Evolutionary conservation across 2,329 filamentous ascomycete species (phyloP), one percentile per base, ranked within the genome.

Genomic region (Fusarium stilboides): DNA sequence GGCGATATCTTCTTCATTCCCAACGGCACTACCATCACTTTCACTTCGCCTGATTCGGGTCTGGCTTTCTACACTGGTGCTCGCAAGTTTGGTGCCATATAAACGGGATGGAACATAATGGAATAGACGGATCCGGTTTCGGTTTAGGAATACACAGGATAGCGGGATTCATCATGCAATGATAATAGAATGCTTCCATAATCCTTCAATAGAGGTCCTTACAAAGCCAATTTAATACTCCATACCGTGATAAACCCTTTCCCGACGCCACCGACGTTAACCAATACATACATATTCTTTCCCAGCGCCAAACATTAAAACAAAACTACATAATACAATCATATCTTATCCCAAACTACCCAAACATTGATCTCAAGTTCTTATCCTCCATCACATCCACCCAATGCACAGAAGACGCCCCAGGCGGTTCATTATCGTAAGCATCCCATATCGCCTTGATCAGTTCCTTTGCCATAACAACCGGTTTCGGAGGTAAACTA

Each of bases 1-100:
- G 90, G 90, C 0, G 90, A 92, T 77, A 88, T 91, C 47, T 91
- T 92, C 71, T 89, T 88, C 77, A 92, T 92, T 74, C 89, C 89
- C 65, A 89, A 88, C 77, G 90, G 90, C 2, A 77, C 84, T 3
- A 90, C 85, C 63, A 90, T 92, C 70, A 91, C 89, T 0, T 92
- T 92, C 66, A 86, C 83, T 4, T 91, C 89, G 13, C 81, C 84
- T 36, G 84, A 86, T 61, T 88, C 87, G 71, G 89, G 89, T 0
- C 76, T 91, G 72, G 89, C 85, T 2, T 91, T 91, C 70, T 91
- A 83, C 74, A 76, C 76, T 26, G 83, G 83, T 2, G 81, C 82
- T 70, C 74, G 81, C 47, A 79, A 80, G 64, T 73, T 78, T 40
- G 76, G 66, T 20, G 73, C 74, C 43, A 68, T 78, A 42, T 79